Evolutionary conservation across 371 early-diverging fungal species (phyloP).

Genomic region (Rhizopus delemar): DNA sequence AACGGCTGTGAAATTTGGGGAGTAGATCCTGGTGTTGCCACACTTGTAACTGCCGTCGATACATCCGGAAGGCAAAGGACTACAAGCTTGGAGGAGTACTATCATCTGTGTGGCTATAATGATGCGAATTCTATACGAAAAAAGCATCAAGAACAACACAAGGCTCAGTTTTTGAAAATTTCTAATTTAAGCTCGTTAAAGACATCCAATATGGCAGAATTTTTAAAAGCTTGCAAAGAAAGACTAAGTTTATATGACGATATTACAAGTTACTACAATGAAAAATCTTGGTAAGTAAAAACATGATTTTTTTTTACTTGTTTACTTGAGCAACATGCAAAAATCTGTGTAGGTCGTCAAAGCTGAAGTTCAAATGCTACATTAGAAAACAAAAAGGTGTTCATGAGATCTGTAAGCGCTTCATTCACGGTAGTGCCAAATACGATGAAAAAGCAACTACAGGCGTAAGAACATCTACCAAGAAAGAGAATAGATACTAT

Average conservation of each 20-base stretch:
- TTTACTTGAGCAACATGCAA: neutral
- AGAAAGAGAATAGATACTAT: neutral
- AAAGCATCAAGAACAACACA: neutral
- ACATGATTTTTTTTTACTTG: neutral
- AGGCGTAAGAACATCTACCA: neutral
- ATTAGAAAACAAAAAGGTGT: neutral
- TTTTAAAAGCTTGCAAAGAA: neutral
- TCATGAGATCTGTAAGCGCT: neutral
- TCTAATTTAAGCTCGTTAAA: neutral
- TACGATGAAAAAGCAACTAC: neutral
- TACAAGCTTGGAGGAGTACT: neutral
- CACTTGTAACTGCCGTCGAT: neutral
- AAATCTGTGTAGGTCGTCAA: neutral
- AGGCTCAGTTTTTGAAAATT: neutral
- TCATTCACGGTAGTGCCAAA: neutral
- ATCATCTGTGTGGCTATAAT: no score
- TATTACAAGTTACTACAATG: constrained; percentile 1
- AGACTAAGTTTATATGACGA: neutral
- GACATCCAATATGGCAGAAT: neutral
- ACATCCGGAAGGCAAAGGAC: neutral
- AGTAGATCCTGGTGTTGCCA: constrained; percentile 2
- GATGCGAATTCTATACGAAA: constrained; percentile 1
- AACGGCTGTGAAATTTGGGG: neutral
- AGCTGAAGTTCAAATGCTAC: neutral
- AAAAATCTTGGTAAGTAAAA: neutral